Evolutionary conservation across 345 rosid genomes (phyloP), one percentile per base, ranked within the genome.

Genomic region (Moringa oleifera): DNA sequence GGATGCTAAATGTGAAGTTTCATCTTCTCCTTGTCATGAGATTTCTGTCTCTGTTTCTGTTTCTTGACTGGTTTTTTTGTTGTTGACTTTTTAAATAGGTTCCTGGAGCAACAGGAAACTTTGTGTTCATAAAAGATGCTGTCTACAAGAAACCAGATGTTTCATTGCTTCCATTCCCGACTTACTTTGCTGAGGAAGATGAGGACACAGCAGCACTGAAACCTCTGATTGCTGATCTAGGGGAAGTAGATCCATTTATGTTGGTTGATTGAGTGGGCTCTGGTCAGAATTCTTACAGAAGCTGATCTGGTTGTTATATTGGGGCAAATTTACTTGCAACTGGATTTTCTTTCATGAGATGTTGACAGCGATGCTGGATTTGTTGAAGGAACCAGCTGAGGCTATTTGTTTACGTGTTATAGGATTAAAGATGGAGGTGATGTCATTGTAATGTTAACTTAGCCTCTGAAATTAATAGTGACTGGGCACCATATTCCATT

Each of bases 91-190:
- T 18, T 71, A 28, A 58, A 33, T 81, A 94, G 96, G 94, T 95
- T 62, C 96, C 96, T 8, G 99, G 98, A 23, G 91, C 96, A 0
- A 80, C 74, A 79, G 98, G 99, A 20, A 89, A 84, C 78, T 89
- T 88, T 68, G 96, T 91, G 62, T 91, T 91, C 70, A 67, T 95
- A 81, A 87, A 75, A 71, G 99, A 95, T 70, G 83, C 97, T 5
- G 46, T 78, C 25, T 91, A 79, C 83, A 84, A 83, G 75, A 91
- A 91, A 67, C 96, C 96, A 9, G 89, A 95, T 64, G 25, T 77
- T 66, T 76, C 88, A 6, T 18, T 11, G 59, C 96, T 91, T 71
- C 99, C 98, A 20, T 95, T 95, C 79, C 99, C 98, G 53, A 87
- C 99, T 10, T 83, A 78, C 76, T 75, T 89, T 47, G 77, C 75